Conservation (phyloP, 2,329 filamentous ascomycete species). For the Aspergillus cejpii region DNA sequence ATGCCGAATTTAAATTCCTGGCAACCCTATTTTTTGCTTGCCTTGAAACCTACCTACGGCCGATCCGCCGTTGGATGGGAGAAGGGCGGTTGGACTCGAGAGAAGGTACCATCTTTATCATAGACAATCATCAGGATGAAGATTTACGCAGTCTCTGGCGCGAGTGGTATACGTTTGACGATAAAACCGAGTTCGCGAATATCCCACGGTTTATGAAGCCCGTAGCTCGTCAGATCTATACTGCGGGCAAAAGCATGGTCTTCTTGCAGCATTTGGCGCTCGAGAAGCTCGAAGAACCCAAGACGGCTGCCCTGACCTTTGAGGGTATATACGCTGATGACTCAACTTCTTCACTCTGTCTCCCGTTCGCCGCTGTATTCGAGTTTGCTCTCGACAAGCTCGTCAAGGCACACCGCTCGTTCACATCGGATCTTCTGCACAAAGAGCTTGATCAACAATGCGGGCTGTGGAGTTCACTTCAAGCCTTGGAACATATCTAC, state of each 20-base stretch:
- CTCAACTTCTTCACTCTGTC: slow-evolving; percentile 20
- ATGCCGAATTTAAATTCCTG: slow-evolving; percentile 55
- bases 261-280: slow-evolving; percentile 64
- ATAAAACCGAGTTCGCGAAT: slow-evolving; percentile 52
- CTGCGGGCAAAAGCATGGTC: slow-evolving; percentile 79
- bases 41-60: slow-evolving; percentile 72
- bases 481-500: slow-evolving; percentile 65
- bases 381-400: slow-evolving; percentile 64
- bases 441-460: slow-evolving; percentile 62
- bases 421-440: slow-evolving; percentile 61
- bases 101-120: slow-evolving; percentile 71
- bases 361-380: slow-evolving; percentile 60
- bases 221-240: slow-evolving; percentile 67
- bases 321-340: slow-evolving; percentile 37
- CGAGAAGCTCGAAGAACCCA: slow-evolving; percentile 30
- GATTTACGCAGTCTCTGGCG: slow-evolving; percentile 67
- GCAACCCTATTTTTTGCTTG: slow-evolving; percentile 70
- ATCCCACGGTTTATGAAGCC: slow-evolving; percentile 69
- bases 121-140: slow-evolving; percentile 49
- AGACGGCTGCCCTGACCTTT: slow-evolving; percentile 27
- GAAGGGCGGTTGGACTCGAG: slow-evolving; percentile 60
- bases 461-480: slow-evolving; percentile 58
- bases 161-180: slow-evolving; percentile 61
- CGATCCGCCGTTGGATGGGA: slow-evolving; percentile 79
- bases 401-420: slow-evolving; percentile 66